Conservation (phyloP, 2,329 filamentous ascomycete species). For the Pseudocercospora pini-densiflorae region DNA sequence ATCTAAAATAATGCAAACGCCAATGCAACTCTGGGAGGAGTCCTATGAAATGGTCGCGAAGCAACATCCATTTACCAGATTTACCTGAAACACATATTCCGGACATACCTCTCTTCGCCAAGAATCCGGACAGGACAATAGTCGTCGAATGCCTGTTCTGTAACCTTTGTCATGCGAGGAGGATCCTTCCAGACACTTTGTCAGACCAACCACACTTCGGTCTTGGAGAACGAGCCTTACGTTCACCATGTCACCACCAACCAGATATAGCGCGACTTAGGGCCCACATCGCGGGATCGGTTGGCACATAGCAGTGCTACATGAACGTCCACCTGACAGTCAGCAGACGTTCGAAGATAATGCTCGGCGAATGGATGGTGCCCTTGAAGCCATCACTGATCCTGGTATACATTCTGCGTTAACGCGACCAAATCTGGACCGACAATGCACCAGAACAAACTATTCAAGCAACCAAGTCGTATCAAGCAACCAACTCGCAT, state of each 20-base stretch:
- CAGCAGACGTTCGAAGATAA: neutral
- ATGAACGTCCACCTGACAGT: neutral
- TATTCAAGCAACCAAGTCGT: too few species aligned
- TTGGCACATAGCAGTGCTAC: neutral
- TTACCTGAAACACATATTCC: neutral
- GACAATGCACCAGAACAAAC: too few species aligned
- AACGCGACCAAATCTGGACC: too few species aligned
- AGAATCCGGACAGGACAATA: neutral
- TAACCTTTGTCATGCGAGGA: neutral
- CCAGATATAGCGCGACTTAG: neutral
- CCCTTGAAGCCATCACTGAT: too few species aligned
- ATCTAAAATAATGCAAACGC: too few species aligned
- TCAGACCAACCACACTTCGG: neutral
- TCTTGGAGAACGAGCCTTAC: neutral
- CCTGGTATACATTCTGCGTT: too few species aligned
- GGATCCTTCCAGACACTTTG: neutral
- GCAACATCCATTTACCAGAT: neutral
- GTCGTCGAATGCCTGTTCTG: constrained; percentile 1
- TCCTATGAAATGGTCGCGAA: neutral
- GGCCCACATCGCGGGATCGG: neutral
- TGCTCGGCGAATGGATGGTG: too few species aligned
- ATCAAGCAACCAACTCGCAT: too few species aligned
- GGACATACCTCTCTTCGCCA: neutral
- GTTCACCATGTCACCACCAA: too few species aligned
- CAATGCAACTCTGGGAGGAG: too few species aligned